phyloP scores from a whole-genome alignment of 768 basidiomycete species.

The Thelephora ganbajun region DNA sequence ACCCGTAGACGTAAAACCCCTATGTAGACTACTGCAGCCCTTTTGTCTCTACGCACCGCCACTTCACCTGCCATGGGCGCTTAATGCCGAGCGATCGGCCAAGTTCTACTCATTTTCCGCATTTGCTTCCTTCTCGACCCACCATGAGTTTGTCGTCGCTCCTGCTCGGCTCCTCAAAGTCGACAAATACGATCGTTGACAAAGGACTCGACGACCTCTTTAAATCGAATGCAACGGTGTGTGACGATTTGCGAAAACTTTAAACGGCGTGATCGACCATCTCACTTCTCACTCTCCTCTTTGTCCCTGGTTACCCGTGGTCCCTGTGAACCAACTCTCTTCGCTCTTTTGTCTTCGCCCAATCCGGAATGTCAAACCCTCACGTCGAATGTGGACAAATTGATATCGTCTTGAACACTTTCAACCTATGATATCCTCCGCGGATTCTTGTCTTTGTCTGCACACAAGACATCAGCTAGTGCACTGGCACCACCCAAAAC shows the following conservation, averaged over 20 bases:
- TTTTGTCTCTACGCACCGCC: too few species aligned
- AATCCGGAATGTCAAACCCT: neutral
- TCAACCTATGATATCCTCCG: too few species aligned
- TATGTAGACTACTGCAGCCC: too few species aligned
- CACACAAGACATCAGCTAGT: too few species aligned
- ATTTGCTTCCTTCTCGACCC: too few species aligned
- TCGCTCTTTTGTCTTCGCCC: neutral
- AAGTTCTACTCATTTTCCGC: too few species aligned
- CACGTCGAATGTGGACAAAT: neutral
- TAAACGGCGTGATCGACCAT: neutral
- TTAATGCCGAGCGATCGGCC: too few species aligned
- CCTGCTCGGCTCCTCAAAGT: slow-evolving; percentile 25
- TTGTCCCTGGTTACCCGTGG: neutral
- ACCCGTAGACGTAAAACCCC: too few species aligned
- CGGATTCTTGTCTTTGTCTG: too few species aligned
- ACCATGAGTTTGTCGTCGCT: slow-evolving; percentile 45
- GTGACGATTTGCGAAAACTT: neutral
- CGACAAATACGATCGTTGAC: slow-evolving; percentile 32
- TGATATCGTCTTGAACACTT: neutral
- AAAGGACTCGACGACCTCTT: slow-evolving; percentile 27
- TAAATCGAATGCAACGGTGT: slow-evolving; percentile 14
- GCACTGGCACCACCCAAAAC: too few species aligned
- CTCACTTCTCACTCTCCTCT: neutral
- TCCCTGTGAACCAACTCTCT: neutral
- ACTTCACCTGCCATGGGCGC: too few species aligned